Base-by-base conservation (phyloP, 345 rosid genomes). In the Acer campestre region DNA sequence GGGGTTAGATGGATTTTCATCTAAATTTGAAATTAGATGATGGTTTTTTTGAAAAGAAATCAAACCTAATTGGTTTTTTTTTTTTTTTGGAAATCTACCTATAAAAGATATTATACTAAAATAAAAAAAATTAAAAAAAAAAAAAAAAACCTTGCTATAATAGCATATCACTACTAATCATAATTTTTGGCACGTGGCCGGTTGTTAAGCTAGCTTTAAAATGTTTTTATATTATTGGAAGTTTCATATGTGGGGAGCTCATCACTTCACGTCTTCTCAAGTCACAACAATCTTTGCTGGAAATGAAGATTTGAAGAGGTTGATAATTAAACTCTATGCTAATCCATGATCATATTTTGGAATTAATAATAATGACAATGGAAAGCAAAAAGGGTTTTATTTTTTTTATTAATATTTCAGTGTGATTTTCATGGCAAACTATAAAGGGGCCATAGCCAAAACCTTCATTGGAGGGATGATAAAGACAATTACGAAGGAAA, bases 101-200 rank as follows among this genome's bases (percentile, higher is more conserved):
- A 31, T 31, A 31, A 31, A 3, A 31, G 4, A 31, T 31, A 31
- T 31, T 4, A 31, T 3, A 31, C 6, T 2, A 27, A 27, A 27
- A 27, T 31, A 31, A 63, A 76, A 76, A 72, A 73, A 79, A 51
- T 6, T 62, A 48, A 27, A 27, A 27, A 27, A 4, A 31, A 63
- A 76, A 76, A 27, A 27, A 1, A 0, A 27, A 27, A 27, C 1
- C 29, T 27, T 2, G 61, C 44, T 48, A 80, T 80, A 70, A 77
- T 81, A 68, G 75, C 82, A 59, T 66, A 42, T 42, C 2, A 40
- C 55, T 77, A 72, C 79, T 18, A 23, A 17, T 61, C 79, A 74
- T 80, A 48, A 40, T 17, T 42, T 42, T 35, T 46, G 65, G 77
- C 82, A 76, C 72, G 74, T 81, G 82, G 69, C 48, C 48, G 56